Percentiles rank a stretch among this genome's conserved stretches.
phyloP scores from a whole-genome alignment of 305 asterid genomes.

The Fraxinus xanthoxyloides region DNA sequence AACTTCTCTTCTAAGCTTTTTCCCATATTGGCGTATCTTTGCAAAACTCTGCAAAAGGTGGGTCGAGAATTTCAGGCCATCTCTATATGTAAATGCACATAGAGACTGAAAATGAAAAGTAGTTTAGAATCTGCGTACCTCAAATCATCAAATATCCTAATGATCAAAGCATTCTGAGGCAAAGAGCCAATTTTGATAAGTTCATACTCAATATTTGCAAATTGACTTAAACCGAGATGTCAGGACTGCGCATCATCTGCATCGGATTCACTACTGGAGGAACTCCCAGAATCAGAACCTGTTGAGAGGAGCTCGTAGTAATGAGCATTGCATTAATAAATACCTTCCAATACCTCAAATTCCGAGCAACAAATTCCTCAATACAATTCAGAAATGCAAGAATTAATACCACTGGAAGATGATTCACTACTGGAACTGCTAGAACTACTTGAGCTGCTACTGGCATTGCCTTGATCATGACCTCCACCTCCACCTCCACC shows the following conservation, averaged over 20 bases:
- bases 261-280: slow-evolving; percentile 94
- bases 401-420: slow-evolving; percentile 85
- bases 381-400: slow-evolving; percentile 49
- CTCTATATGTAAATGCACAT: neutral
- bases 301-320: slow-evolving; percentile 47
- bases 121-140: slow-evolving; percentile 29
- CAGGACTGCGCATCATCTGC: slow-evolving; percentile 96
- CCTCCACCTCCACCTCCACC: slow-evolving; percentile 28
- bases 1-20: neutral
- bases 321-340: slow-evolving; percentile 30
- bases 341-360: slow-evolving; percentile 13
- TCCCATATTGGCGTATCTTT: neutral
- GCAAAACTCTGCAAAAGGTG: slow-evolving; percentile 14
- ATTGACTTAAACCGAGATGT: slow-evolving; percentile 20
- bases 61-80: neutral
- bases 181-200: neutral
- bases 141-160: neutral
- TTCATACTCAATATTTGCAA: neutral
- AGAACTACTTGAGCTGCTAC: slow-evolving; percentile 84
- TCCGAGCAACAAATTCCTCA: slow-evolving; percentile 32
- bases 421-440: slow-evolving; percentile 92
- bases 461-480: slow-evolving; percentile 36
- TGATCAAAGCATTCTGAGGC: neutral
- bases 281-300: slow-evolving; percentile 98
- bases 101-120: neutral